These are phyloP conservation scores for Fremontodendron californicum DNA, from an alignment of 345 rosid species.

Conservation along the genomic window DNA sequence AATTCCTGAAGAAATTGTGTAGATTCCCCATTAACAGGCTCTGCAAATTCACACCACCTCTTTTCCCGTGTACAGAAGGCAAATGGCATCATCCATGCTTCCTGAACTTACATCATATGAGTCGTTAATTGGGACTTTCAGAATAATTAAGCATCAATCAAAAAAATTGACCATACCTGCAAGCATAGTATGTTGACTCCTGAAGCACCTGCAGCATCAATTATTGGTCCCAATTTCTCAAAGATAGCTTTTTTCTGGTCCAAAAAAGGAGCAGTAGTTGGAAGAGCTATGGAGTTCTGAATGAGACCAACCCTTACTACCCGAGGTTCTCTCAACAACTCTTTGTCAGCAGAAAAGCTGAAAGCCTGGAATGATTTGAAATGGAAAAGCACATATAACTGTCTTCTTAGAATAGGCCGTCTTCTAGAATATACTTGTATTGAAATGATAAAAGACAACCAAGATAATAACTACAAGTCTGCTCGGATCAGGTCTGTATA, in stretches of 20 bases:
- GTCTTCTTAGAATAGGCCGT: neutral
- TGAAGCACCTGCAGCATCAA: slow-evolving; percentile 83
- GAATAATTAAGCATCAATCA: neutral
- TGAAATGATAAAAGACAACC: neutral
- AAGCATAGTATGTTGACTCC: slow-evolving; percentile 90
- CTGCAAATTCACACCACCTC: slow-evolving; percentile 97
- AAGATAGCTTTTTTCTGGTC: slow-evolving; percentile 68
- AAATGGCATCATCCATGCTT: slow-evolving; percentile 98
- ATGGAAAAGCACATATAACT: neutral
- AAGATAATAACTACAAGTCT: neutral
- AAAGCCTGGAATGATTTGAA: slow-evolving; percentile 61
- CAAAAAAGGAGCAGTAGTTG: slow-evolving; percentile 61
- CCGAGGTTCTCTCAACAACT: slow-evolving; percentile 63
- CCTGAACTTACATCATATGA: slow-evolving; percentile 34
- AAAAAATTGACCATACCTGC: slow-evolving; percentile 42
- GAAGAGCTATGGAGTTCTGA: slow-evolving; percentile 82
- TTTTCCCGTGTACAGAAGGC: slow-evolving; percentile 95
- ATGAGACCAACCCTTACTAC: slow-evolving; percentile 86
- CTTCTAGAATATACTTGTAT: neutral
- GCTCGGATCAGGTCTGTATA: neutral
- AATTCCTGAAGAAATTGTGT: slow-evolving; percentile 76
- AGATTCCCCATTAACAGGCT: slow-evolving; percentile 81
- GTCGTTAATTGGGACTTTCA: neutral
- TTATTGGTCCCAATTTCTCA: slow-evolving; percentile 64
- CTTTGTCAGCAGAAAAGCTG: slow-evolving; percentile 66